Evolutionary conservation across 345 rosid genomes (phyloP).

Genomic region (Salix viminalis): DNA sequence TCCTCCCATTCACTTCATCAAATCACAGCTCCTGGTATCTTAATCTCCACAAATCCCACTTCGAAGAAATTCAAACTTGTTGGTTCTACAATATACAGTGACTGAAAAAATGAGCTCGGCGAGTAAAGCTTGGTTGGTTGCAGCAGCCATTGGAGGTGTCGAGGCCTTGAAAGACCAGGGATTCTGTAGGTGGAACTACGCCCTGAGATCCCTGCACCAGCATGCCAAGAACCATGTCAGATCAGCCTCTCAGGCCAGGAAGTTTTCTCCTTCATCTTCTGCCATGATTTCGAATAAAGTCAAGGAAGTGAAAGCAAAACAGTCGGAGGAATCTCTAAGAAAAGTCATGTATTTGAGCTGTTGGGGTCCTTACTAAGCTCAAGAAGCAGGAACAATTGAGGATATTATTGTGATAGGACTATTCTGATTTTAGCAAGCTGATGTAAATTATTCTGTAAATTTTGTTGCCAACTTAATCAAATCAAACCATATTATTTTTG

Average conservation of each 20-base stretch:
- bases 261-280: slow-evolving; percentile 10
- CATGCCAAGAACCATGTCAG: slow-evolving; percentile 22
- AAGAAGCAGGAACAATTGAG: neutral
- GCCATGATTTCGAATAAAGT: neutral
- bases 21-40: no score
- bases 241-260: slow-evolving; percentile 9
- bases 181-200: slow-evolving; percentile 34
- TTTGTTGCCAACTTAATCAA: neutral
- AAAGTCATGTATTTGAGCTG: slow-evolving; percentile 20
- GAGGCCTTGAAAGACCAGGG: slow-evolving; percentile 44
- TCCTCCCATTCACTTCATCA: no score
- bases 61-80: no score
- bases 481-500: neutral
- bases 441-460: neutral
- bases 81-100: no score
- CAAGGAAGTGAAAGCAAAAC: slow-evolving; percentile 9
- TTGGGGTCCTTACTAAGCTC: slow-evolving; percentile 16
- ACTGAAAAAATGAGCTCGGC: slow-evolving; percentile 21
- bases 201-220: slow-evolving; percentile 13
- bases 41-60: no score
- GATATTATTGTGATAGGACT: neutral
- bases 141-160: slow-evolving; percentile 32
- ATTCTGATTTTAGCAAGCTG: neutral
- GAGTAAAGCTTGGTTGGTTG: slow-evolving; percentile 37
- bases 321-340: slow-evolving; percentile 14